phyloP scores from a whole-genome alignment of 2,329 filamentous ascomycete species.

The Rutstroemia sp. region DNA sequence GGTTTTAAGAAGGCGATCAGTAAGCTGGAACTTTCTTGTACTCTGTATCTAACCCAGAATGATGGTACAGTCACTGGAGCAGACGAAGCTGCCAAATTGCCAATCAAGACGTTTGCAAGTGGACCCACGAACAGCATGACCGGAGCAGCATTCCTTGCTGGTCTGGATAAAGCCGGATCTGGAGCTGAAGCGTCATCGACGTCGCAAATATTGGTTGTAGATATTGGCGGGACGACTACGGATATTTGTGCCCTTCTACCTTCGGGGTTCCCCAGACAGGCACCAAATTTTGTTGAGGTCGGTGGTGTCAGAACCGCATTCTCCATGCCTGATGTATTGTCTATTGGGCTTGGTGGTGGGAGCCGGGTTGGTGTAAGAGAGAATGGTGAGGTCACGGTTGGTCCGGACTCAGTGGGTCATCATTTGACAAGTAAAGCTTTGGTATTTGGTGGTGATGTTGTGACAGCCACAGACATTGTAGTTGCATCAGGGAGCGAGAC shows the following conservation, averaged over 20 bases:
- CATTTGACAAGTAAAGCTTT: slow-evolving; percentile 38
- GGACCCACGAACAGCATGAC: slow-evolving; percentile 56
- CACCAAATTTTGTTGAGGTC: slow-evolving; percentile 47
- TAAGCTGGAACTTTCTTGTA: slow-evolving; percentile 43
- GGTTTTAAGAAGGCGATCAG: slow-evolving; percentile 45
- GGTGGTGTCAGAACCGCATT: slow-evolving; percentile 51
- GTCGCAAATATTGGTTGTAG: too few species aligned
- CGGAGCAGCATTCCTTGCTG: slow-evolving; percentile 50
- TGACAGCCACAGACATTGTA: slow-evolving; percentile 49
- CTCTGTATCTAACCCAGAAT: slow-evolving; percentile 52
- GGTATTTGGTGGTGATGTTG: slow-evolving; percentile 43
- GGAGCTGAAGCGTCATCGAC: slow-evolving; percentile 34
- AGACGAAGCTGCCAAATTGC: slow-evolving; percentile 42
- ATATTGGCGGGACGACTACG: slow-evolving; percentile 52
- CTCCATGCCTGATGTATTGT: slow-evolving; percentile 45
- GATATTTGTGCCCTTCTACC: slow-evolving; percentile 48
- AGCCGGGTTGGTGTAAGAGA: too few species aligned
- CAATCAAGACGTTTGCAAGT: slow-evolving; percentile 52
- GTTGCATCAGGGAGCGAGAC: too few species aligned
- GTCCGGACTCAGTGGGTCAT: slow-evolving; percentile 48
- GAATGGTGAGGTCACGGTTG: slow-evolving; percentile 45
- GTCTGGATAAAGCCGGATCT: slow-evolving; percentile 32
- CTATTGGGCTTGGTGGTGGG: slow-evolving; percentile 32
- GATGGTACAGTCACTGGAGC: slow-evolving; percentile 51
- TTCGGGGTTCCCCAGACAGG: slow-evolving; percentile 52